phyloP scores from a whole-genome alignment of 2,329 filamentous ascomycete species.

The Claviceps arundinis region DNA sequence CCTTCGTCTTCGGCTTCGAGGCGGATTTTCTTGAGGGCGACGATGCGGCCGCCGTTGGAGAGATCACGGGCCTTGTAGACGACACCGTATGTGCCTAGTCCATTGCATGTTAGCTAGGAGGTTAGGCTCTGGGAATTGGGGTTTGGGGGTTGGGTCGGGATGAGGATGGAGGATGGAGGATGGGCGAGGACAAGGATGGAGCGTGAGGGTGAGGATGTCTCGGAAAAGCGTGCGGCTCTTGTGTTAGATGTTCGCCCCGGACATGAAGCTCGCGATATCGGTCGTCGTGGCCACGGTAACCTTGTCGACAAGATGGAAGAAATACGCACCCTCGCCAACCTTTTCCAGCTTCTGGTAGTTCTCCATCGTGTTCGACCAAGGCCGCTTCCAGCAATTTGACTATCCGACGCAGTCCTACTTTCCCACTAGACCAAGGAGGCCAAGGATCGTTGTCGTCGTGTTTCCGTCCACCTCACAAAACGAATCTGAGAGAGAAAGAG shows the following conservation, averaged over 20 bases:
- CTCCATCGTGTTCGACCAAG: slow-evolving; percentile 49
- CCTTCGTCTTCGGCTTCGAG: slow-evolving; percentile 92
- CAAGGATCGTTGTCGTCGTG: neutral
- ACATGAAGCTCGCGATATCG: neutral
- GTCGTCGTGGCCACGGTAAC: neutral
- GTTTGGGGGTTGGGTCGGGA: neutral
- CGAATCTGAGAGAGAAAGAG: neutral
- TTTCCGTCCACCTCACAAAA: neutral
- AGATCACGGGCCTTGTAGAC: slow-evolving; percentile 91
- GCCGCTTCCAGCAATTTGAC: neutral
- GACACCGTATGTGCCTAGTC: slow-evolving; percentile 76
- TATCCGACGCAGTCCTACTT: neutral
- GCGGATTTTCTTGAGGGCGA: slow-evolving; percentile 89
- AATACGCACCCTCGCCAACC: slow-evolving; percentile 71
- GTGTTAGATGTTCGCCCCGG: no score
- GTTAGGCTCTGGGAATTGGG: no score
- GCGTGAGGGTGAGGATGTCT: neutral
- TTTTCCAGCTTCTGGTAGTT: slow-evolving; percentile 97
- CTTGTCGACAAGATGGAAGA: no score
- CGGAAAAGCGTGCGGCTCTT: no score
- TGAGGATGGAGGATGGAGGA: neutral
- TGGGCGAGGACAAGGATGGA: neutral
- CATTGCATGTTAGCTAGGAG: neutral
- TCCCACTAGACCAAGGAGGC: neutral
- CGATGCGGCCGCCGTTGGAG: slow-evolving; percentile 67